Percentiles rank a stretch among this genome's conserved stretches.
These are phyloP conservation scores for Naumovozyma baii DNA, from an alignment of 805 yeast species.

Conservation along the genomic window DNA sequence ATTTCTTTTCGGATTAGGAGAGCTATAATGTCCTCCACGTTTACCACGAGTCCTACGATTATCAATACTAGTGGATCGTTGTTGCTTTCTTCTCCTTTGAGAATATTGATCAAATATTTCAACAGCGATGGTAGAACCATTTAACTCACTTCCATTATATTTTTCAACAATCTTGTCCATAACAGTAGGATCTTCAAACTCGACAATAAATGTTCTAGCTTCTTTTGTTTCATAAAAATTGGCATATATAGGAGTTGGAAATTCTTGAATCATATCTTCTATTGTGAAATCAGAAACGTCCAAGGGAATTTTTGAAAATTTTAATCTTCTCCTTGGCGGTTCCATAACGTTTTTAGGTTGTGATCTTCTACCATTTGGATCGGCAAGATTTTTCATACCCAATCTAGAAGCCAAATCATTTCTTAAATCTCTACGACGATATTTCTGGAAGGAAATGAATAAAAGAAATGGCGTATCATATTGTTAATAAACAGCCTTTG, in stretches of 20 bases:
- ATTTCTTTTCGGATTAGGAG: too few relatives aligned
- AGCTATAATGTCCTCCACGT: slow-evolving; percentile 10
- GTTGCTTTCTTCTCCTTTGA: not conserved
- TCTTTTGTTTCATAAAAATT: slow-evolving; percentile 23
- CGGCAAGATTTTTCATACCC: slow-evolving; percentile 9
- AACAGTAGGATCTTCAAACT: slow-evolving; percentile 12
- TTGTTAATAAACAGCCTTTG: not conserved
- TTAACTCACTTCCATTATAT: slow-evolving; percentile 18
- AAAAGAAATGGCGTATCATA: not conserved
- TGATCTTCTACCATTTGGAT: slow-evolving; percentile 1
- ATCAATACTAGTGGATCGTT: not conserved
- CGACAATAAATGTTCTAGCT: slow-evolving; percentile 24
- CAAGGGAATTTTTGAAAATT: slow-evolving; percentile 20
- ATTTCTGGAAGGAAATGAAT: slow-evolving; percentile 10
- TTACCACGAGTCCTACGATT: slow-evolving; percentile 4
- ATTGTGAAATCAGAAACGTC: slow-evolving; percentile 24
- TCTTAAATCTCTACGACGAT: slow-evolving; percentile 29
- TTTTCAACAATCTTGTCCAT: slow-evolving; percentile 19
- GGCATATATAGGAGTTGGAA: slow-evolving; percentile 11
- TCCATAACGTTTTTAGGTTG: slow-evolving; percentile 3
- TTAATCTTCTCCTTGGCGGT: slow-evolving; percentile 14
- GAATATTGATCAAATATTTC: slow-evolving; percentile 14
- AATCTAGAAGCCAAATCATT: slow-evolving; percentile 22
- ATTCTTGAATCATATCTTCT: slow-evolving; percentile 27
- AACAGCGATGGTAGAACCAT: slow-evolving; percentile 12